Conservation (phyloP, 2,329 filamentous ascomycete species). For the Monosporascus cannonballus region DNA sequence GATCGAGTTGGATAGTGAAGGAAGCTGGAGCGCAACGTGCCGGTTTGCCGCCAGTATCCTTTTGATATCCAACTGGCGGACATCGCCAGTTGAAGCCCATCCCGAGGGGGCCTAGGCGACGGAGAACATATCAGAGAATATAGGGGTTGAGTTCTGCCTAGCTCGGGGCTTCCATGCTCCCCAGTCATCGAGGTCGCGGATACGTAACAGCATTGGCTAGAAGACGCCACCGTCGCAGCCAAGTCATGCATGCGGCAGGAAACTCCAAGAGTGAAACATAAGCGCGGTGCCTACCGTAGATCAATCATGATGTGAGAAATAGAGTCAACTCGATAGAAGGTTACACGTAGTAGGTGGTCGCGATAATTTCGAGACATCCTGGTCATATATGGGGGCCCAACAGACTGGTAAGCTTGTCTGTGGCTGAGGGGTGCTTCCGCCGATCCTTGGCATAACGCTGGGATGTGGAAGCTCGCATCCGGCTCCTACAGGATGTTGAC, state of each 20-base stretch:
- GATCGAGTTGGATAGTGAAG: background rate
- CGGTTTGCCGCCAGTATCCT: background rate
- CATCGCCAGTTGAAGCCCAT: background rate
- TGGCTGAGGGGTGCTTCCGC: too few relatives aligned
- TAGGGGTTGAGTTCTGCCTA: background rate
- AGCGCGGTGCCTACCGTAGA: too few relatives aligned
- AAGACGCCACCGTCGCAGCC: background rate
- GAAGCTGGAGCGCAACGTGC: background rate
- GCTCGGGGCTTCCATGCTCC: background rate
- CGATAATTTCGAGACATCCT: too few relatives aligned
- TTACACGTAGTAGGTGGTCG: too few relatives aligned
- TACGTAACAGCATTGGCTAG: background rate
- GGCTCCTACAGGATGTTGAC: too few relatives aligned
- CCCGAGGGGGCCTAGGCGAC: background rate
- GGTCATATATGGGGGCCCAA: too few relatives aligned
- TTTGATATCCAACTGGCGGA: background rate
- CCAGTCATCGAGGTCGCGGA: background rate
- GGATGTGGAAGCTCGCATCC: too few relatives aligned
- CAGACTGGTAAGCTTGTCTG: too few relatives aligned
- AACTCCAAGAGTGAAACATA: too few relatives aligned
- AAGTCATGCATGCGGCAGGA: background rate
- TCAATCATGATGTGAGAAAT: too few relatives aligned
- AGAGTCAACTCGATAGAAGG: too few relatives aligned
- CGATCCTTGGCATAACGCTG: too few relatives aligned
- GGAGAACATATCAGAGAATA: background rate